A percentile compares a stretch with the other conserved stretches of the same genome.
Conservation (phyloP, 352 stramenopile genomes). For the Pythium folliculosum region DNA sequence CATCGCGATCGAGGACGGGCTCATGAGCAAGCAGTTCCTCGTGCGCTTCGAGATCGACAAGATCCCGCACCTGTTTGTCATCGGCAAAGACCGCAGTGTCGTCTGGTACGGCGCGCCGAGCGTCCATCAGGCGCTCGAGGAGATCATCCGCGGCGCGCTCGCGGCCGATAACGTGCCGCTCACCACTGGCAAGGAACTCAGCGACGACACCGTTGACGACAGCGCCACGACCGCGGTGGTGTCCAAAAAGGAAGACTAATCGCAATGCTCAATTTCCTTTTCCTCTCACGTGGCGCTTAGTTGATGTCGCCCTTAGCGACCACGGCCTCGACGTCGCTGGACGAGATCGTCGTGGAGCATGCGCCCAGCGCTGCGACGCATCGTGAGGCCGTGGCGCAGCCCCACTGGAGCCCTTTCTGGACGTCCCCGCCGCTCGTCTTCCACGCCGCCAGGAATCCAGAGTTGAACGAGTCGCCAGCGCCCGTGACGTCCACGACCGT, state of each 20-base stretch:
- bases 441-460: constrained; percentile 74
- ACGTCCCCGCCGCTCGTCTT: constrained; percentile 53
- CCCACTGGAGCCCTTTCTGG: constrained; percentile 56
- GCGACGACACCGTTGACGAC: too few relatives aligned
- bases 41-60: constrained; percentile 62
- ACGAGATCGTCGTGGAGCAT: constrained; percentile 46
- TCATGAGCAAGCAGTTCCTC: constrained; percentile 73
- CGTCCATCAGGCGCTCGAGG: constrained; percentile 36
- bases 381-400: constrained; percentile 65
- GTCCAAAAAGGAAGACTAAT: constrained; percentile 22
- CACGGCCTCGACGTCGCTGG: constrained; percentile 47
- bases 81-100: constrained; percentile 59
- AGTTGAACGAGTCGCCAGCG: constrained; percentile 86
- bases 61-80: constrained; percentile 59
- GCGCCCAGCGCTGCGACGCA: constrained; percentile 58
- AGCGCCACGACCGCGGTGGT: constrained; percentile 14
- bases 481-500: constrained; percentile 79
- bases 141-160: constrained; percentile 39
- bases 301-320: constrained; percentile 25
- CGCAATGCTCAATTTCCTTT: too few relatives aligned
- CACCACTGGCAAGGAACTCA: too few relatives aligned
- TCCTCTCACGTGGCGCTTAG: too few relatives aligned
- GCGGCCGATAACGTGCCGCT: constrained; percentile 24
- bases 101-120: constrained; percentile 57
- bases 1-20: constrained; percentile 69